A percentile compares a stretch with the other conserved stretches of the same genome.
These are phyloP conservation scores for Liquidambar formosana DNA, from an alignment of 164 flowering plant genomes.

Conservation along the genomic window DNA sequence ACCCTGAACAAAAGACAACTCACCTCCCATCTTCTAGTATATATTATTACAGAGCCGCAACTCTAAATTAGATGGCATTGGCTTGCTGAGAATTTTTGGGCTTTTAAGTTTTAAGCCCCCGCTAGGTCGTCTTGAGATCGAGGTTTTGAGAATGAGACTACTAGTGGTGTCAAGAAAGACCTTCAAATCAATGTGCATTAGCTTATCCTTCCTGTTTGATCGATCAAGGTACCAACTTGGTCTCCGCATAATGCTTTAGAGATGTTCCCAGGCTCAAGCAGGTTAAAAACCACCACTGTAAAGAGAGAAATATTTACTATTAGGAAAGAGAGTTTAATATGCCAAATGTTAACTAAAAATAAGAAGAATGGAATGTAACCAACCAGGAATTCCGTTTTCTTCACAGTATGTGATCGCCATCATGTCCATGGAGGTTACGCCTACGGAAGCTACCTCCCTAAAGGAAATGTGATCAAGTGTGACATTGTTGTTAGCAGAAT, in stretches of 20 bases:
- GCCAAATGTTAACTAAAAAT: not conserved
- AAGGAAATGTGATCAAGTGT: constrained; percentile 9
- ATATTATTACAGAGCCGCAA: too few relatives aligned
- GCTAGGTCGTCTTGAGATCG: too few relatives aligned
- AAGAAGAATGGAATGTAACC: not conserved
- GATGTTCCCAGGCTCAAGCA: constrained; percentile 25
- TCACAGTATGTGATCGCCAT: constrained; percentile 23
- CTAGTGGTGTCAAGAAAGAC: too few relatives aligned
- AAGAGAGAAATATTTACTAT: not conserved
- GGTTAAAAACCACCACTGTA: constrained; percentile 23
- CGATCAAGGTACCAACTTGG: constrained; percentile 13
- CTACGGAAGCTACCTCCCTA: constrained; percentile 15
- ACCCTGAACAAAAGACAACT: too few relatives aligned
- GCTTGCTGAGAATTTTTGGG: too few relatives aligned
- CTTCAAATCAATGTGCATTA: not conserved
- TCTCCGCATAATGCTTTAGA: constrained; percentile 23
- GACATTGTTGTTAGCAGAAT: not conserved
- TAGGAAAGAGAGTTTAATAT: not conserved
- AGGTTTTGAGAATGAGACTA: too few relatives aligned
- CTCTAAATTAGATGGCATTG: too few relatives aligned
- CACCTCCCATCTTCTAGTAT: too few relatives aligned
- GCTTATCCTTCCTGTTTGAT: constrained; percentile 14
- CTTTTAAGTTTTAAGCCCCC: too few relatives aligned
- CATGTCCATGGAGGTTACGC: constrained; percentile 16
- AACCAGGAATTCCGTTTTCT: constrained; percentile 24